These are phyloP conservation scores for Rubroboletus satanas DNA, from an alignment of 768 basidiomycete genomes.

Conservation along the genomic window DNA sequence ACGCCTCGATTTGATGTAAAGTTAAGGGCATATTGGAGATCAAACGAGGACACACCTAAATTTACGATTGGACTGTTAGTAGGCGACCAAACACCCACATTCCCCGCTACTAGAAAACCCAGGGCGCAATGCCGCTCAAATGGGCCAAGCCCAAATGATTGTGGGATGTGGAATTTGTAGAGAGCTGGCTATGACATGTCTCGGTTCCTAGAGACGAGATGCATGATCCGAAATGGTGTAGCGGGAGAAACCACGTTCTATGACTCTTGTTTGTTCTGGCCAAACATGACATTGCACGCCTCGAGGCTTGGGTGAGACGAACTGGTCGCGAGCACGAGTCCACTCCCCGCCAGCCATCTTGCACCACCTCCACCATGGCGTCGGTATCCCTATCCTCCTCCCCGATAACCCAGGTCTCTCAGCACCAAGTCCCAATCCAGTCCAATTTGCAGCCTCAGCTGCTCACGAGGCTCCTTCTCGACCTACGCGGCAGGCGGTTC, in stretches of 20 bases:
- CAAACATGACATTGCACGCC: conserved; percentile 30
- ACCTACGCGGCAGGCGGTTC: conserved; percentile 87
- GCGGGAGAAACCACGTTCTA: neutral
- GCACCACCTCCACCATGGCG: conserved; percentile 33
- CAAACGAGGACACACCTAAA: conserved; percentile 6
- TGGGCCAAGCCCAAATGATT: neutral
- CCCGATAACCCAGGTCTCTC: conserved; percentile 54
- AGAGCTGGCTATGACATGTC: neutral
- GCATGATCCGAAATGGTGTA: neutral
- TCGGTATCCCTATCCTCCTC: conserved; percentile 45
- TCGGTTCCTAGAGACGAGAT: neutral
- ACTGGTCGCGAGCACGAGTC: conserved; percentile 12
- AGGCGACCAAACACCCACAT: neutral
- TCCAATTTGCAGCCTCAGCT: conserved; percentile 81
- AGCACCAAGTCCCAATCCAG: conserved; percentile 52
- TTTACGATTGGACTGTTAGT: neutral
- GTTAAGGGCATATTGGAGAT: conserved; percentile 6
- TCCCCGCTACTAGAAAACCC: neutral
- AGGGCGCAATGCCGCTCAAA: neutral
- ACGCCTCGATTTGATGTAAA: conserved; percentile 12
- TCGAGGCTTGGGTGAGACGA: conserved; percentile 29
- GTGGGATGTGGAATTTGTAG: neutral
- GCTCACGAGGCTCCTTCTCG: conserved; percentile 83
- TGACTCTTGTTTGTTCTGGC: conserved; percentile 26
- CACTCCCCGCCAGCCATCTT: conserved; percentile 9